Percentiles rank a stretch among this genome's conserved stretches.
Evolutionary conservation across 1,139 yeast species (phyloP).

Genomic region (Saccharomyces hybrid): DNA sequence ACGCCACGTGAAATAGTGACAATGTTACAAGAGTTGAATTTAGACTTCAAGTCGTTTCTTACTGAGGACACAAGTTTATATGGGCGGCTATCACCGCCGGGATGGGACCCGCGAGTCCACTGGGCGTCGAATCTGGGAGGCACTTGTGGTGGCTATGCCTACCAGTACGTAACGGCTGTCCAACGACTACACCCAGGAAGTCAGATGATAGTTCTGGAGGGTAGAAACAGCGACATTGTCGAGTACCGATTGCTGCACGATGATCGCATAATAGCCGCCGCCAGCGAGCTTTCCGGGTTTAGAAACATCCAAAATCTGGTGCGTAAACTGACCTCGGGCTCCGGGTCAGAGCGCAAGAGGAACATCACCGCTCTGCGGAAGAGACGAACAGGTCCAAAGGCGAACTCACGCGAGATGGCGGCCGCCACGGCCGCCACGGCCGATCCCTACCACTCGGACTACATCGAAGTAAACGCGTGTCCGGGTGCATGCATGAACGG

Average conservation of each 20-base stretch:
- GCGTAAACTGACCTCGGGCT: conserved; percentile 51
- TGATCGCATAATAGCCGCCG: conserved; percentile 43
- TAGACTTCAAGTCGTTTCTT: conserved; percentile 33
- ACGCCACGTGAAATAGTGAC: conserved; percentile 84
- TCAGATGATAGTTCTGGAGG: conserved; percentile 34
- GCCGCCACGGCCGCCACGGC: conserved; percentile 37
- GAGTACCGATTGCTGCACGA: conserved; percentile 51
- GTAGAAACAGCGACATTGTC: conserved; percentile 68
- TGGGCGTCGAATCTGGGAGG: conserved; percentile 68
- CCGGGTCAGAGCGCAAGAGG: conserved; percentile 5
- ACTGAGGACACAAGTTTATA: conserved; percentile 14
- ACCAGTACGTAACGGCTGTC: conserved; percentile 44
- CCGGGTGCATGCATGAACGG: conserved; percentile 98
- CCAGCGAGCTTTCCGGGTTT: conserved; percentile 84
- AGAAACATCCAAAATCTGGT: conserved; percentile 90
- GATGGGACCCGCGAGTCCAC: conserved; percentile 33
- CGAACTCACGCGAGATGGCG: background rate
- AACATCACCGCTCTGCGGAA: conserved; percentile 13
- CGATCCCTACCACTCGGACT: conserved; percentile 65
- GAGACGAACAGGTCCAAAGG: conserved; percentile 1
- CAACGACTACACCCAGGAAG: conserved; percentile 27
- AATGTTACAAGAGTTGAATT: conserved; percentile 47
- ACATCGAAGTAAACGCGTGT: conserved; percentile 95
- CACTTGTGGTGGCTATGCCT: conserved; percentile 85
- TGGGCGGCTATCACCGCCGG: conserved; percentile 12